Evolutionary conservation across 768 basidiomycete genomes (phyloP).

Genomic region (Phylloporus arenicola): DNA sequence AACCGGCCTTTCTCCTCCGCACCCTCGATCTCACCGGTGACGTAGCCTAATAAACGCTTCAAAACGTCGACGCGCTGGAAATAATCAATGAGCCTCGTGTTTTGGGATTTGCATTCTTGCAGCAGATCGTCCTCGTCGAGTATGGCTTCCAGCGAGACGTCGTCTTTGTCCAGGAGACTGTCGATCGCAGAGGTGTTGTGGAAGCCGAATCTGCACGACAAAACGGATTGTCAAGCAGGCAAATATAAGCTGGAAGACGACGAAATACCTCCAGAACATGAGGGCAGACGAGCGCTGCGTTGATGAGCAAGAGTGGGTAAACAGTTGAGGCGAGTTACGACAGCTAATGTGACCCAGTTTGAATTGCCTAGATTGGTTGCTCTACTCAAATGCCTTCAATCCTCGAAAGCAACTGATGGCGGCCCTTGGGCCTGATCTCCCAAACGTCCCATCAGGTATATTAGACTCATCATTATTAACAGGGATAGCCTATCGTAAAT

Average conservation of each 20-base stretch:
- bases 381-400: not conserved
- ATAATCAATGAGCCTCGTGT: conserved; percentile 83
- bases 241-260: not conserved
- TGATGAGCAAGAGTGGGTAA: conserved; percentile 3
- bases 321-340: conserved; percentile 19
- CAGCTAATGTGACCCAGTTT: conserved; percentile 2
- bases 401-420: not conserved
- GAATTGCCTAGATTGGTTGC: conserved; percentile 25
- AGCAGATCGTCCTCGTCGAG: conserved; percentile 91
- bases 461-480: conserved; percentile 21
- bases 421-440: conserved; percentile 6
- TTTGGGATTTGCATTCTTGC: conserved; percentile 93
- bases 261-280: conserved; percentile 48
- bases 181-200: conserved; percentile 87
- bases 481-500: conserved; percentile 24
- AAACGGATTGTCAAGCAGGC: conserved; percentile 2
- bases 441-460: conserved; percentile 16
- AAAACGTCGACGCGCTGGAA: conserved; percentile 79
- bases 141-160: conserved; percentile 83
- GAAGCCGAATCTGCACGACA: conserved; percentile 71
- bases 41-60: conserved; percentile 75
- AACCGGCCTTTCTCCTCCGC: conserved; percentile 74
- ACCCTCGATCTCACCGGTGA: conserved; percentile 79
- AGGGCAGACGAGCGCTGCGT: conserved; percentile 19
- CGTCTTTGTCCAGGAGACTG: conserved; percentile 84